These are phyloP conservation scores for Sugiyamaella americana DNA, from an alignment of 805 yeast species.

Conservation along the genomic window DNA sequence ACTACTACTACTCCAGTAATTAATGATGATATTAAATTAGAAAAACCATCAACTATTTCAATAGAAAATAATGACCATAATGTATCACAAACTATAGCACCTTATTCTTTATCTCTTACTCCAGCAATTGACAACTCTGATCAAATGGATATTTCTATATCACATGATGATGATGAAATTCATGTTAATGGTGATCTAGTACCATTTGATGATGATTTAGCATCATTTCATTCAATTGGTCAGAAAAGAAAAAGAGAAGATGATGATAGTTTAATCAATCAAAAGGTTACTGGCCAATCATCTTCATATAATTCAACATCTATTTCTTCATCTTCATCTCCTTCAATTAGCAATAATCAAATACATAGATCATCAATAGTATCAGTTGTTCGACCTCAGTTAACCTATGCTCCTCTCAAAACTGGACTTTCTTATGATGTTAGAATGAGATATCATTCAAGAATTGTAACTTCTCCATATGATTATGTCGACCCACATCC, in stretches of 20 bases:
- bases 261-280: background rate
- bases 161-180: background rate
- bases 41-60: background rate
- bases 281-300: background rate
- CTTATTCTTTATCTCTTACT: background rate
- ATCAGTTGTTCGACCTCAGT: slow-evolving; percentile 41
- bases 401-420: slow-evolving; percentile 67
- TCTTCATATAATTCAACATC: background rate
- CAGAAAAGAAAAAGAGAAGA: background rate
- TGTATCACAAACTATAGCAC: background rate
- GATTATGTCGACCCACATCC: slow-evolving; percentile 99
- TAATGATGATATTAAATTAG: background rate
- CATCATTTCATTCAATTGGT: background rate
- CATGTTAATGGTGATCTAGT: background rate
- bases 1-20: background rate
- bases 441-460: slow-evolving; percentile 95
- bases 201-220: background rate
- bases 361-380: background rate
- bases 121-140: background rate
- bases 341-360: background rate
- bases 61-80: background rate
- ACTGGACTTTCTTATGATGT: slow-evolving; percentile 96
- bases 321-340: background rate
- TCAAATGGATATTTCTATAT: background rate
- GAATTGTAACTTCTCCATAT: slow-evolving; percentile 81